Evolutionary conservation across 345 rosid species (phyloP).

Genomic region (Rubroshorea leprosula): DNA sequence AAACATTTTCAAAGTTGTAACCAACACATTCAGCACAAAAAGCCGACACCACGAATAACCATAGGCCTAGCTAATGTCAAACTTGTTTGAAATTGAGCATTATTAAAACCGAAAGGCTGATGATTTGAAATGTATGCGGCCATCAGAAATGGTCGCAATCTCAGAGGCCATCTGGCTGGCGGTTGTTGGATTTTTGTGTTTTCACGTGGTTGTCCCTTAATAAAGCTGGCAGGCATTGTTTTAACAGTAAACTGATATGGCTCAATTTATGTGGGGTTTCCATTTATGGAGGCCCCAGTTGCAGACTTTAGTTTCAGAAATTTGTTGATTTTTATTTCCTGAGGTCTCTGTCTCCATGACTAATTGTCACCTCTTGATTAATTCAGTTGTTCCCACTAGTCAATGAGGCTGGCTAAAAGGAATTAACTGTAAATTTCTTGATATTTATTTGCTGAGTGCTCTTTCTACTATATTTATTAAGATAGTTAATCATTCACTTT

Average conservation of each 20-base stretch:
- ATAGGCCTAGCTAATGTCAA: not conserved
- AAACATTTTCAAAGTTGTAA: no score
- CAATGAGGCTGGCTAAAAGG: no score
- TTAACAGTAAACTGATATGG: not conserved
- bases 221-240: not conserved
- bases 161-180: not conserved
- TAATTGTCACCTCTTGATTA: no score
- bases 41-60: no score
- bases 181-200: not conserved
- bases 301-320: not conserved
- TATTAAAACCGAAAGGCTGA: not conserved
- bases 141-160: not conserved
- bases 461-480: no score
- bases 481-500: no score
- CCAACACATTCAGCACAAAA: no score
- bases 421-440: no score
- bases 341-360: slow-evolving; percentile 1
- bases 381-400: no score
- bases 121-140: not conserved
- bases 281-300: not conserved
- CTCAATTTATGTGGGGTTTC: not conserved
- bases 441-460: no score
- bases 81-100: not conserved
- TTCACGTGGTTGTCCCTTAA: not conserved
- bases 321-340: not conserved